phyloP scores from a whole-genome alignment of 2,329 filamentous ascomycete genomes.

The Alternaria brassicicola region DNA sequence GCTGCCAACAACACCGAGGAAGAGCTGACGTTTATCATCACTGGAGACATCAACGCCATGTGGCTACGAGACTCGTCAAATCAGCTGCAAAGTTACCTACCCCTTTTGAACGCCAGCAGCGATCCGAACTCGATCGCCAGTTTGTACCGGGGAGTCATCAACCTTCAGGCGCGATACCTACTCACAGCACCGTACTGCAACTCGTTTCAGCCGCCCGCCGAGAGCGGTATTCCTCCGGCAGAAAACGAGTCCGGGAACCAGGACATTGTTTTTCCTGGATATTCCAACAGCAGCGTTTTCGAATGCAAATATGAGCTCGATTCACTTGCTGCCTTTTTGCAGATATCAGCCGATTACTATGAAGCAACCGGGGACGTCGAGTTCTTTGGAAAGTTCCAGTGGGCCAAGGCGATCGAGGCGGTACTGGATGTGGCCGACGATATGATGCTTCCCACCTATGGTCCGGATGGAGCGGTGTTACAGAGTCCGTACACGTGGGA shows the following conservation, averaged over 20 bases:
- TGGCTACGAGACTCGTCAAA: slow-evolving; percentile 65
- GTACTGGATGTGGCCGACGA: slow-evolving; percentile 54
- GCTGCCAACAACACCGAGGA: slow-evolving; percentile 64
- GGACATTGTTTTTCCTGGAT: slow-evolving; percentile 53
- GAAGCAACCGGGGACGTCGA: slow-evolving; percentile 54
- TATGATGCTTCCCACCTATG: slow-evolving; percentile 58
- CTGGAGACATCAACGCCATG: slow-evolving; percentile 64
- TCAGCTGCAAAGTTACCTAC: slow-evolving; percentile 73
- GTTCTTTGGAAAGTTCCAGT: slow-evolving; percentile 58
- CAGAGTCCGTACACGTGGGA: slow-evolving; percentile 55
- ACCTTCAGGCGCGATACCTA: slow-evolving; percentile 72
- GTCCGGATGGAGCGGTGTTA: slow-evolving; percentile 52
- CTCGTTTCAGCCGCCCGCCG: slow-evolving; percentile 58
- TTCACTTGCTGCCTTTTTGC: slow-evolving; percentile 58
- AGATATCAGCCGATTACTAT: slow-evolving; percentile 58
- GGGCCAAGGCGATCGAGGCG: slow-evolving; percentile 54
- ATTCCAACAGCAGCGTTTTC: slow-evolving; percentile 54
- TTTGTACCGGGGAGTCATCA: slow-evolving; percentile 73
- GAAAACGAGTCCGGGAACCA: slow-evolving; percentile 48
- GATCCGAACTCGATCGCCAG: slow-evolving; percentile 66
- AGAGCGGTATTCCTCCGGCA: slow-evolving; percentile 52
- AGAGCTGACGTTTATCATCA: slow-evolving; percentile 67
- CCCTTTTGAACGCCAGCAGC: slow-evolving; percentile 62
- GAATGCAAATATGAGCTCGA: slow-evolving; percentile 63
- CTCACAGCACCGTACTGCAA: slow-evolving; percentile 63